Base-by-base conservation (phyloP, 73 alveolate genomes). In the Paramecium caudatum region DNA sequence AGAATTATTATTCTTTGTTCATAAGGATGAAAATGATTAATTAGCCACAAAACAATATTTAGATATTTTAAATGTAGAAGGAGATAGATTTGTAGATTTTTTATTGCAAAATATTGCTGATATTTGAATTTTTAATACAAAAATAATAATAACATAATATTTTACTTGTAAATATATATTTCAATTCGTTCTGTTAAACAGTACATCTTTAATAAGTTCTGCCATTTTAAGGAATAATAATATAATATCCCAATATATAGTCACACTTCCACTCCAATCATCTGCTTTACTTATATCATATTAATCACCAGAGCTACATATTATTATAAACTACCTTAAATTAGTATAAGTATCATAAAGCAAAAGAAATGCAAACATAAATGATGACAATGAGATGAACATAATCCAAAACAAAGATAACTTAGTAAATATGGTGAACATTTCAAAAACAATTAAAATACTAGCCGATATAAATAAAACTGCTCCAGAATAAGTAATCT, bases 1-100 rank as follows among this genome's bases (percentile, higher is more conserved):
- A 37, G 93, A 86, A 43, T 78, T 86, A 8, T 15, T 86, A 25
- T 86, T 41, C 81, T 86, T 62, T 63, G 84, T 86, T 34, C 93
- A 86, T 62, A 86, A 86, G 34, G 93, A 86, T 65, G 88, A 74
- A 45, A 74, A 74, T 74, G 88, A 74, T 74, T 21, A 34, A 30
- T 19, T 74, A 74, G 88, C 55, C 10, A 43, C 65, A 30, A 74
- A 43, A 74, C 43, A 74, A 43, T 74, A 74, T 74, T 36, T 74
- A 34, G 88, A 74, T 10, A 74, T 74, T 16, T 41, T 74, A 34
- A 41, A 74, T 41, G 88, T 74, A 17, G 46, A 37, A 41, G 88
- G 88, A 3, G 88, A 74, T 13, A 74, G 88, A 74, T 74, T 12
- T 74, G 10, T 74, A 74, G 88, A 74, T 12, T 74, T 39, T 74